These are phyloP conservation scores for Lactarius hatsudake DNA, from an alignment of 768 basidiomycete species.

Conservation along the genomic window DNA sequence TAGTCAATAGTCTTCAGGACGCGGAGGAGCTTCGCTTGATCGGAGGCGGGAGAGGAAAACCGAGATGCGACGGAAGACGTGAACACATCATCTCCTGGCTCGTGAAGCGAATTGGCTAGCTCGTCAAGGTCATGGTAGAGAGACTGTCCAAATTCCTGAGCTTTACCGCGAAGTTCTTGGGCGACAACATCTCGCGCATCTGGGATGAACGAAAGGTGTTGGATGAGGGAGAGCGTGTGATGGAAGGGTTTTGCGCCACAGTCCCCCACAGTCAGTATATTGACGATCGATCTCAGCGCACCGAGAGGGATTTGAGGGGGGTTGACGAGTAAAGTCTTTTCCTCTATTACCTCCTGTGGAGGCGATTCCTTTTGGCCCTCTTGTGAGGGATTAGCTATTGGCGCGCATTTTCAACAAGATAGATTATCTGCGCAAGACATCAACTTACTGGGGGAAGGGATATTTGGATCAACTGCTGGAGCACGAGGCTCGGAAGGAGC, in stretches of 20 bases:
- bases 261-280: slow-evolving; percentile 96
- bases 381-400: slow-evolving; percentile 30
- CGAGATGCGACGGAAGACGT: slow-evolving; percentile 74
- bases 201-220: slow-evolving; percentile 85
- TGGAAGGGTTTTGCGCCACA: slow-evolving; percentile 97
- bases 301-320: slow-evolving; percentile 84
- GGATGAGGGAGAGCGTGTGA: slow-evolving; percentile 86
- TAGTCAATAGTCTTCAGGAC: slow-evolving; percentile 98
- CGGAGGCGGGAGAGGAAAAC: slow-evolving; percentile 91
- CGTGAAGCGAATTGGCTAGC: slow-evolving; percentile 61
- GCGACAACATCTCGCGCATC: slow-evolving; percentile 88
- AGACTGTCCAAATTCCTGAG: slow-evolving; percentile 81
- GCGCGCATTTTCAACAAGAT: background rate
- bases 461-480: slow-evolving; percentile 7
- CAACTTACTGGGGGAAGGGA: slow-evolving; percentile 18
- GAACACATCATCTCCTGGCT: slow-evolving; percentile 51
- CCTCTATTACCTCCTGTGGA: slow-evolving; percentile 32
- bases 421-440: background rate
- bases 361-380: slow-evolving; percentile 26
- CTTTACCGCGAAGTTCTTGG: slow-evolving; percentile 79
- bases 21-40: slow-evolving; percentile 93
- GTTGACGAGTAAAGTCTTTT: slow-evolving; percentile 55
- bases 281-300: slow-evolving; percentile 89
- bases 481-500: slow-evolving; percentile 20
- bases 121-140: slow-evolving; percentile 77